Evolutionary conservation across 108 stramenopile genomes (phyloP).

Genomic region (Cyclostephanos invisitatus): DNA sequence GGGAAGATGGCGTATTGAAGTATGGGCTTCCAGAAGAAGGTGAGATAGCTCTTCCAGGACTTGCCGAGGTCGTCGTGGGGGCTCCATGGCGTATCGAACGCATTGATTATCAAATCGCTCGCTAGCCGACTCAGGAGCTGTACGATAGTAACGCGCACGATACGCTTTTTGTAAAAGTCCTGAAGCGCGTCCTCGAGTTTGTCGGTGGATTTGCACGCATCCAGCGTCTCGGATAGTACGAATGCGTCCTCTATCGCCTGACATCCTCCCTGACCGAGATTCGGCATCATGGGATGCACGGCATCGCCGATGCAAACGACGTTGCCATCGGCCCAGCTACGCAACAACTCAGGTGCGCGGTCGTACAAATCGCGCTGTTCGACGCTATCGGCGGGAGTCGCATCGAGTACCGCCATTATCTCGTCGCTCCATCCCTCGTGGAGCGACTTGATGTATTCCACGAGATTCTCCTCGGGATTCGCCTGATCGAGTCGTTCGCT

Average conservation of each 20-base stretch:
- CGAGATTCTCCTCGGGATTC: constrained; percentile 83
- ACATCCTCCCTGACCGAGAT: constrained; percentile 95
- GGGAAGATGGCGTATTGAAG: constrained; percentile 90
- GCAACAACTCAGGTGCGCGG: constrained; percentile 84
- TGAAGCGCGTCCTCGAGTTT: constrained; percentile 78
- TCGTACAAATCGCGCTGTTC: constrained; percentile 98
- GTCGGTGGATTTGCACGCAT: constrained; percentile 67
- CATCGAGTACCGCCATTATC: constrained; percentile 89
- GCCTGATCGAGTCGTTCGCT: constrained; percentile 63
- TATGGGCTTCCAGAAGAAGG: constrained; percentile 92
- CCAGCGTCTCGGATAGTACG: constrained; percentile 87
- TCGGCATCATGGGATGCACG: constrained; percentile 98
- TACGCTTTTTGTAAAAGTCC: constrained; percentile 88
- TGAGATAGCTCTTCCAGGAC: constrained; percentile 89
- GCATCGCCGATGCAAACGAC: constrained; percentile 95
- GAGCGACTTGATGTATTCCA: constrained; percentile 90
- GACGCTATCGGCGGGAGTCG: constrained; percentile 88
- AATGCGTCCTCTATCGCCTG: constrained; percentile 97
- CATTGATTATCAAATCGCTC: constrained; percentile 95
- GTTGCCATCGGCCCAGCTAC: constrained; percentile 93
- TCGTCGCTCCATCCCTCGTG: constrained; percentile 95
- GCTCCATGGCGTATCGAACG: constrained; percentile 92
- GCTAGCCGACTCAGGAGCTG: constrained; percentile 92
- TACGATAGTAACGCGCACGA: constrained; percentile 87
- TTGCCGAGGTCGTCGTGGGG: constrained; percentile 87